phyloP scores from a whole-genome alignment of 2,329 filamentous ascomycete genomes.

The Fusarium phyllophilum region DNA sequence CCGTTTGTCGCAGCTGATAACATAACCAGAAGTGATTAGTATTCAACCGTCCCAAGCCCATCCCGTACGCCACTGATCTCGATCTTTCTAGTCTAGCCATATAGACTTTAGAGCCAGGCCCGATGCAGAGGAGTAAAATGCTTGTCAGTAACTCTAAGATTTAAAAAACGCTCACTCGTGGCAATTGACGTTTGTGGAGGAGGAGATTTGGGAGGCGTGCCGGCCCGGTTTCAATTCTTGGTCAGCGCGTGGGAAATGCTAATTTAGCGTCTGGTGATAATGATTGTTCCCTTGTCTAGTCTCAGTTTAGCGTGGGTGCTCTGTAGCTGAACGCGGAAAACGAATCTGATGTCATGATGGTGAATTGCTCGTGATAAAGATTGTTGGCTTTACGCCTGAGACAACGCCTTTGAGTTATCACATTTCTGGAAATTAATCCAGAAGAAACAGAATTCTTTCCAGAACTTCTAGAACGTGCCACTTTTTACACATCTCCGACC shows the following conservation, averaged over 20 bases:
- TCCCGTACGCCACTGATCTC: conserved; percentile 3
- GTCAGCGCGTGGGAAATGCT: background rate
- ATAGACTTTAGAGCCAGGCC: background rate
- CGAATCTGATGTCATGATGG: background rate
- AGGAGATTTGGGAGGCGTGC: background rate
- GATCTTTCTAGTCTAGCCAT: background rate
- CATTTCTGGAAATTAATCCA: background rate
- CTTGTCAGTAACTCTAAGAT: conserved; percentile 9
- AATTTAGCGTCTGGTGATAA: background rate
- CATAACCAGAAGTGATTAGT: background rate
- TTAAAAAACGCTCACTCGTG: conserved; percentile 10
- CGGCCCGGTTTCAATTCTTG: conserved; percentile 12
- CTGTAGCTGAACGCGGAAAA: background rate
- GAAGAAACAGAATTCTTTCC: background rate
- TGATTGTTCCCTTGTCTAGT: background rate
- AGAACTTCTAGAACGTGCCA: conserved; percentile 14
- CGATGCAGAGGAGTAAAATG: background rate
- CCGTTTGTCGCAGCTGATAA: background rate
- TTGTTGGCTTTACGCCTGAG: background rate
- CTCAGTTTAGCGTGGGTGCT: background rate
- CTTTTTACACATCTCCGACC: background rate
- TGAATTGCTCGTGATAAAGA: background rate
- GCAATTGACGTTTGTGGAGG: background rate
- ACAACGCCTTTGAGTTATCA: background rate
- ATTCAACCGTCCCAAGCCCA: background rate